A percentile compares a stretch with the other conserved stretches of the same genome.
These are phyloP conservation scores for Ophiocordyceps camponoti-floridani DNA, from an alignment of 2,329 filamentous ascomycete genomes.

Conservation along the genomic window DNA sequence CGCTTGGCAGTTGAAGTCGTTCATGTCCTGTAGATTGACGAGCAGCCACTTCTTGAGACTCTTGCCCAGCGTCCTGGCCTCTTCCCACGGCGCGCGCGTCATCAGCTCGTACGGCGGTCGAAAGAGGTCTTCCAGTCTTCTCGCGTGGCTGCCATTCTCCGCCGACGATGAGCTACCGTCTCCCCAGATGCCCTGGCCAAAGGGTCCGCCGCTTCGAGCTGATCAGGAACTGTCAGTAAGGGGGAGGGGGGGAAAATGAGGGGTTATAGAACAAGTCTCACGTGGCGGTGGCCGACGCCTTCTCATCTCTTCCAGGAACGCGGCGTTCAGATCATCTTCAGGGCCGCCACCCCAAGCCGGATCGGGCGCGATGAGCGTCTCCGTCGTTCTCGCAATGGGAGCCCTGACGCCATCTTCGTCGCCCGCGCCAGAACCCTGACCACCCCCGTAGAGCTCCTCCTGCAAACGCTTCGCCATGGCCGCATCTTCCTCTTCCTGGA, in stretches of 20 bases:
- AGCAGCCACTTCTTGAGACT: slow-evolving; percentile 85
- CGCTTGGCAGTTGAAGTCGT: slow-evolving; percentile 85
- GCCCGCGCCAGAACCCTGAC: slow-evolving; percentile 18
- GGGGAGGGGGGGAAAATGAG: not conserved
- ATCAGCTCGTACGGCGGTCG: slow-evolving; percentile 86
- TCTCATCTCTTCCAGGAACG: slow-evolving; percentile 48
- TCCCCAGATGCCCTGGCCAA: slow-evolving; percentile 20
- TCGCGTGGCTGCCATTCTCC: slow-evolving; percentile 47
- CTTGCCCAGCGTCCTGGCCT: slow-evolving; percentile 70
- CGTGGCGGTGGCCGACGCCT: slow-evolving; percentile 17
- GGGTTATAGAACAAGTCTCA: slow-evolving; percentile 6
- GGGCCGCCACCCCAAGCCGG: slow-evolving; percentile 24
- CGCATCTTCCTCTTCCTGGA: slow-evolving; percentile 70
- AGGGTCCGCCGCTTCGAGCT: slow-evolving; percentile 14
- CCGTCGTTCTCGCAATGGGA: slow-evolving; percentile 78
- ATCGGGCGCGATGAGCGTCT: slow-evolving; percentile 67
- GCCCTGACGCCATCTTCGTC: slow-evolving; percentile 53
- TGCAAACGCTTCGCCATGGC: slow-evolving; percentile 84
- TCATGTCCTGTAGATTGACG: slow-evolving; percentile 86
- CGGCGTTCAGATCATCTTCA: slow-evolving; percentile 32
- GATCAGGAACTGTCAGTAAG: not conserved
- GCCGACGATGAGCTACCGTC: slow-evolving; percentile 8
- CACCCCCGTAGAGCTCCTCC: slow-evolving; percentile 65
- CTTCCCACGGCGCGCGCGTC: slow-evolving; percentile 60
- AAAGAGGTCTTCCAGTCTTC: slow-evolving; percentile 77